Base-by-base conservation (phyloP, 176 grass and related monocot genomes). In the Tuctoria greenei region DNA sequence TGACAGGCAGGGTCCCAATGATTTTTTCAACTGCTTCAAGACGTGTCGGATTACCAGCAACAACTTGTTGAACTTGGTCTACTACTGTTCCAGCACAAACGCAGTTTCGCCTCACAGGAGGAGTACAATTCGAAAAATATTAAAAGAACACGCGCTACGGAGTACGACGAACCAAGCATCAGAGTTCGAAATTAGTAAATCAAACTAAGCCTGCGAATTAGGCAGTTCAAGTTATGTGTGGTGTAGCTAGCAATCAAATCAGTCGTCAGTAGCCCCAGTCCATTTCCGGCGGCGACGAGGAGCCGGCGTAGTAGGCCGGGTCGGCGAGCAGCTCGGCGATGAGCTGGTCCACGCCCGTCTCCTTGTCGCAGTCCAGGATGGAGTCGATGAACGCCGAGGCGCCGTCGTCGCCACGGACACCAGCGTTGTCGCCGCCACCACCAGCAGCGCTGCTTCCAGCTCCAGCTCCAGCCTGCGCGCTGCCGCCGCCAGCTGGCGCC, bases 351-450 rank as follows among this genome's bases (percentile, higher is more conserved):
- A 86, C 77, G 26, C 63, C 82, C 61, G 87, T 88, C 84, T 98
- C 84, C 82, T 83, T 90, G 63, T 94, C 91, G 31, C 87, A 86
- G 65, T 94, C 91, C 79, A 98, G 84, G 64, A 98, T 95, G 13
- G 86, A 81, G 73, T 98, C 89, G 25, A 98, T 86, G 75, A 98
- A 98, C 8, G 95, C 88, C 36, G 86, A 79, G 18, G 49, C 85
- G 43, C 91, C 79, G 16, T 82, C 74, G 36, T 87, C 81, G 37
- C 74, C 80, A 13, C 55, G 63, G 2, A 10, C 64, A 7, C 15
- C 49, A n/a, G 16, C 56, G 57, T 43, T 25, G 6, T 26, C 10
- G 17, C 42, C 74, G 27, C 64, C 77, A 20, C 25, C 75, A 27
- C 1, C 39, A 8, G 38, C 4, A 28, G 61, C 14, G 43, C 61